A percentile compares a stretch with the other conserved stretches of the same genome.
phyloP scores from a whole-genome alignment of 164 flowering plant species.

The Berberis thunbergii region DNA sequence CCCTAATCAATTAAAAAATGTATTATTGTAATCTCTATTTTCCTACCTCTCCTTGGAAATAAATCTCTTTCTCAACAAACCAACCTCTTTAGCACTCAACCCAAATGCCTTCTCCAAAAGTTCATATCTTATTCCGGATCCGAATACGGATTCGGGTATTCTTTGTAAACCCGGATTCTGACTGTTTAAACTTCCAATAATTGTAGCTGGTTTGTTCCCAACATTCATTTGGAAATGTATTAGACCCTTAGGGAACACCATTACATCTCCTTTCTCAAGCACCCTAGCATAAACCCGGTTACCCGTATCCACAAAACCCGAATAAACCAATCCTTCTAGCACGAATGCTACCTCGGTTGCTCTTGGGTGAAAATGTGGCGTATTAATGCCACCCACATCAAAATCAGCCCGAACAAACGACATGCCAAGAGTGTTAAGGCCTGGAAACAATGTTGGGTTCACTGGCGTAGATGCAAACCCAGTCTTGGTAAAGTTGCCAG shows the following conservation, averaged over 20 bases:
- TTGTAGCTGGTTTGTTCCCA: conserved; percentile 39
- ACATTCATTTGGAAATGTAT: conserved; percentile 72
- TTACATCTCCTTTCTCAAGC: conserved; percentile 54
- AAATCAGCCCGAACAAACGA: conserved; percentile 63
- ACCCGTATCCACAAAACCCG: conserved; percentile 59
- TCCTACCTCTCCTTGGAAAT: conserved; percentile 12
- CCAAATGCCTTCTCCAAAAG: conserved; percentile 69
- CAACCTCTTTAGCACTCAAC: conserved; percentile 39
- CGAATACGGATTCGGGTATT: conserved; percentile 49
- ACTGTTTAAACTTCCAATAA: conserved; percentile 54
- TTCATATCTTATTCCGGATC: conserved; percentile 51
- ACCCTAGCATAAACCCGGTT: conserved; percentile 45
- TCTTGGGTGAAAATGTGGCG: conserved; percentile 64
- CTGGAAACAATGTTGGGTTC: conserved; percentile 43
- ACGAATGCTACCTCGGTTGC: conserved; percentile 54
- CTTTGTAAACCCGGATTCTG: conserved; percentile 60
- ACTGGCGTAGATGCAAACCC: conserved; percentile 39
- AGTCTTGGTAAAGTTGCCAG: conserved; percentile 30
- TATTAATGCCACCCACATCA: conserved; percentile 40
- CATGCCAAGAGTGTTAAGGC: conserved; percentile 68
- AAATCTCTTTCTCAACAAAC: conserved; percentile 40
- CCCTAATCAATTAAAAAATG: too few relatives aligned
- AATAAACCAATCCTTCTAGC: conserved; percentile 45
- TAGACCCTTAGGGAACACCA: conserved; percentile 61
- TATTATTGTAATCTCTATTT: too few relatives aligned